A percentile compares a stretch with the other conserved stretches of the same genome.
phyloP scores from a whole-genome alignment of 495 filamentous ascomycete species.

The Daldinia bambusicola region DNA sequence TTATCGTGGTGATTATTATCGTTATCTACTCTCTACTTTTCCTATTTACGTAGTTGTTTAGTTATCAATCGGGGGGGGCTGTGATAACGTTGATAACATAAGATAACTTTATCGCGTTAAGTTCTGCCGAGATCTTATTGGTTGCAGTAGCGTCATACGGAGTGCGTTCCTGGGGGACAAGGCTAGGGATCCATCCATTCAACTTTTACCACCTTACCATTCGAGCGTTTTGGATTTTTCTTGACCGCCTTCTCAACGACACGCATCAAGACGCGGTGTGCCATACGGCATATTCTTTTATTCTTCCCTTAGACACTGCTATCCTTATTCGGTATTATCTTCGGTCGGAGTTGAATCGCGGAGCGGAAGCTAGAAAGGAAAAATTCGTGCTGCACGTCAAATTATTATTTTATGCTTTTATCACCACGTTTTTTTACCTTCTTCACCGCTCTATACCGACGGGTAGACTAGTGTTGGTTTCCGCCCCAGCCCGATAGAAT shows the following conservation, averaged over 20 bases:
- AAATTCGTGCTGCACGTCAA: conserved; percentile 35
- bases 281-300: conserved; percentile 13
- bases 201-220: conserved; percentile 23
- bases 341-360: conserved; percentile 28
- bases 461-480: conserved; percentile 36
- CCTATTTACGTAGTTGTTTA: conserved; percentile 19
- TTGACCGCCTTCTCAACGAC: conserved; percentile 48
- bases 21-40: conserved; percentile 20
- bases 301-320: conserved; percentile 8
- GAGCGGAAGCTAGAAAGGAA: conserved; percentile 16
- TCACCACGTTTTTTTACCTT: conserved; percentile 9
- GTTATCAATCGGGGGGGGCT: conserved; percentile 15
- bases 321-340: conserved; percentile 37
- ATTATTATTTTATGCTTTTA: conserved; percentile 32
- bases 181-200: neutral
- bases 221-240: conserved; percentile 36
- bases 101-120: conserved; percentile 16
- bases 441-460: conserved; percentile 42
- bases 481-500: conserved; percentile 33
- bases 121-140: conserved; percentile 31
- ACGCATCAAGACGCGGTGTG: conserved; percentile 41
- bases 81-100: conserved; percentile 5
- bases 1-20: neutral
- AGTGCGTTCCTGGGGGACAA: conserved; percentile 29
- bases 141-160: conserved; percentile 36